Evolutionary conservation across 768 basidiomycete species (phyloP).

Genomic region (Lactifluus hygrophoroides): DNA sequence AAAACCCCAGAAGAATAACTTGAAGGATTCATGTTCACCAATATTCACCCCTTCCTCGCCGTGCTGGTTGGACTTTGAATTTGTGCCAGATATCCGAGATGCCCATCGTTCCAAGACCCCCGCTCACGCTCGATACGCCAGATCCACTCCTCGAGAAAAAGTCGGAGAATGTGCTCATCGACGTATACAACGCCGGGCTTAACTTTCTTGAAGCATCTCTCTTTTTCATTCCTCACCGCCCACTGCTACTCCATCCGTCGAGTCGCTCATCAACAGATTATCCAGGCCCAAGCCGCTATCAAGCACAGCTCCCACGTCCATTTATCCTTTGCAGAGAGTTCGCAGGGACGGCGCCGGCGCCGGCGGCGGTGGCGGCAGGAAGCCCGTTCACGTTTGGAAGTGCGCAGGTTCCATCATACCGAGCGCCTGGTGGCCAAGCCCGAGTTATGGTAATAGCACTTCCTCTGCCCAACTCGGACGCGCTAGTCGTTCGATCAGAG

Average conservation of each 20-base stretch:
- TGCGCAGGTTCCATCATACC: conserved; percentile 67
- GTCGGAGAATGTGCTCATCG: conserved; percentile 39
- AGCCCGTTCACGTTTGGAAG: conserved; percentile 82
- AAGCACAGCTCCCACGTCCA: conserved; percentile 72
- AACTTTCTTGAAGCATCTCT: conserved; percentile 37
- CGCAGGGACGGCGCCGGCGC: conserved; percentile 71
- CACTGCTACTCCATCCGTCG: no score
- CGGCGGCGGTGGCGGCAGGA: conserved; percentile 73
- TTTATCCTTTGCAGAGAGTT: conserved; percentile 83
- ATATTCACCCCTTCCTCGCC: not conserved
- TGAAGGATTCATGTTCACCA: no score
- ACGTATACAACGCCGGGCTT: conserved; percentile 41
- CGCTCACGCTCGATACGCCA: conserved; percentile 29
- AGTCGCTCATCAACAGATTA: not conserved
- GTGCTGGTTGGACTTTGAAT: conserved; percentile 21
- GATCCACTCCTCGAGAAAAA: conserved; percentile 28
- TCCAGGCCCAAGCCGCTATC: conserved; percentile 76
- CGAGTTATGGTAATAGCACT: conserved; percentile 40
- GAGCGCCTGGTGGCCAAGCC: conserved; percentile 59
- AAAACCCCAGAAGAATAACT: not conserved
- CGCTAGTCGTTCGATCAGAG: conserved; percentile 78
- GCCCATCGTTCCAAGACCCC: conserved; percentile 36
- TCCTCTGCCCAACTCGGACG: conserved; percentile 65
- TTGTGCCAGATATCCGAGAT: conserved; percentile 31
- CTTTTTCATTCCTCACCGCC: not conserved